These are phyloP conservation scores for Vigna mungo DNA, from an alignment of 306 rosid species.

Conservation along the genomic window DNA sequence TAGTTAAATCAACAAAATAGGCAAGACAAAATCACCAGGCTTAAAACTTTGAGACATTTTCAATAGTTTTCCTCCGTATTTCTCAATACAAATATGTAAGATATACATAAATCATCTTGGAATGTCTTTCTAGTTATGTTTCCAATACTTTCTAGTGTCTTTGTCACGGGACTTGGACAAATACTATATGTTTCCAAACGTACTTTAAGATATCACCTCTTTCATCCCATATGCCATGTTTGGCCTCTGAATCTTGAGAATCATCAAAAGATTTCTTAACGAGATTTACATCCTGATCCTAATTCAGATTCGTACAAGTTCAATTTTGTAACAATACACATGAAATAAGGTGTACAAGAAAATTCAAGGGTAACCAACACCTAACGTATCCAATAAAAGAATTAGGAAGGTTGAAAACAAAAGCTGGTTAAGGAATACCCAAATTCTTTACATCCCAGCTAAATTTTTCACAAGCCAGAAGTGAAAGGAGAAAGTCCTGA, in stretches of 20 bases:
- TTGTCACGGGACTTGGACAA: background rate
- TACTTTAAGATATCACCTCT: background rate
- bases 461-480: conserved; percentile 21
- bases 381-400: conserved; percentile 21
- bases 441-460: background rate
- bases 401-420: conserved; percentile 1
- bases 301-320: background rate
- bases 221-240: background rate
- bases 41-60: background rate
- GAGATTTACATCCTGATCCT: conserved; percentile 17
- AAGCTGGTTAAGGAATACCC: conserved; percentile 24
- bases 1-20: background rate
- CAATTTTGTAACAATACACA: background rate
- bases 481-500: conserved; percentile 12
- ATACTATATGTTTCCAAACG: background rate
- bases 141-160: background rate
- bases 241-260: background rate
- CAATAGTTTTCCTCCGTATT: background rate
- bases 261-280: background rate
- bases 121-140: background rate
- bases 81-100: background rate
- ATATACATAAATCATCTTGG: background rate
- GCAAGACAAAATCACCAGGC: background rate
- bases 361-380: background rate
- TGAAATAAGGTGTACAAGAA: conserved; percentile 7